A percentile compares a stretch with the other conserved stretches of the same genome.
Evolutionary conservation across 148 eudicot genomes (phyloP).

Genomic region (Heliamphora exappendiculata): DNA sequence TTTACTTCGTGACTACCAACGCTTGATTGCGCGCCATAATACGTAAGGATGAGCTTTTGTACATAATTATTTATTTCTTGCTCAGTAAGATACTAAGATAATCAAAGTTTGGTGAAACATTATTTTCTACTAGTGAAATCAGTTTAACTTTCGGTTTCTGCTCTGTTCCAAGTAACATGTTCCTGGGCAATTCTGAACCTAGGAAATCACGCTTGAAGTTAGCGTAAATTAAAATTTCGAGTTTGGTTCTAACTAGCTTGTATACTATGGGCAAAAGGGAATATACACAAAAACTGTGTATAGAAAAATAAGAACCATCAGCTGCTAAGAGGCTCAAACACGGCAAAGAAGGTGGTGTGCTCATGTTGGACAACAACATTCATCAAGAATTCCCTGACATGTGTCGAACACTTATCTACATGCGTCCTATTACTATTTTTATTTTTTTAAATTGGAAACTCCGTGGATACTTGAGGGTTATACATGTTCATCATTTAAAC

Average conservation of each 20-base stretch:
- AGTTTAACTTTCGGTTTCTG: neutral
- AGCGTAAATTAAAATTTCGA: neutral
- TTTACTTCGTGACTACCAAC: constrained; percentile 90
- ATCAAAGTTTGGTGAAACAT: neutral
- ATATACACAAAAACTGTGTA: neutral
- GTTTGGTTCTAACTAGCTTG: neutral
- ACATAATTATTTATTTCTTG: neutral
- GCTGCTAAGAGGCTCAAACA: no score
- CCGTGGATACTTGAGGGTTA: no score
- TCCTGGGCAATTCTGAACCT: neutral
- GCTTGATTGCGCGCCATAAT: constrained; percentile 50
- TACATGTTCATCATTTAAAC: no score
- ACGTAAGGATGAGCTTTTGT: constrained; percentile 38
- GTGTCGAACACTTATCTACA: no score
- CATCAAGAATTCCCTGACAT: no score
- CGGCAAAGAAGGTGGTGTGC: no score
- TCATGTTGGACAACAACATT: no score
- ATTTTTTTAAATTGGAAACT: no score
- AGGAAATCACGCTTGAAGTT: neutral
- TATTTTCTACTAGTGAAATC: neutral
- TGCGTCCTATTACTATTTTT: no score
- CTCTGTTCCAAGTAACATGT: neutral
- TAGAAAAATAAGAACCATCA: neutral
- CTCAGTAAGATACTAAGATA: neutral
- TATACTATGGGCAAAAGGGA: neutral